Evolutionary conservation across 345 rosid genomes (phyloP), one percentile per base, ranked within the genome.

Genomic region (Populus nigra): DNA sequence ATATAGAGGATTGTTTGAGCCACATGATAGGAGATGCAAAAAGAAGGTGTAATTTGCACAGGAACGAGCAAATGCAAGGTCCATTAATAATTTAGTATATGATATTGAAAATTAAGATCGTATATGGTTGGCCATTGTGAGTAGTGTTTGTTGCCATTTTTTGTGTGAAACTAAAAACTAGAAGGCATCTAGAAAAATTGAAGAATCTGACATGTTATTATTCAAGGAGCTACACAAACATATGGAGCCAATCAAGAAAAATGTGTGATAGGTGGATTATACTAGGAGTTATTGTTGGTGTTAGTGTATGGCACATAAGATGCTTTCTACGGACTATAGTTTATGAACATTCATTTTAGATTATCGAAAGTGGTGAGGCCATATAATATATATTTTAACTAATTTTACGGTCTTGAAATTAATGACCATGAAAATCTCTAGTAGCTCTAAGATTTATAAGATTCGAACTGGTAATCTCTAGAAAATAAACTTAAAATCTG

Each of bases 41-140:
- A 29, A 1, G 31, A 29, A 1, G 31, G 31, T 29, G 31, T 29
- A 29, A 29, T 29, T 29, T 29, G 31, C 31, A 29, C 31, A 16
- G 57, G n/a, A 50, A 17, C 57, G 5, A 17, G 31, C 78, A 95
- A 87, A 80, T 95, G 99, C 91, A 91, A 85, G 91, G 82, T 94
- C 80, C 88, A 89, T 25, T 25, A 25, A 25, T 25, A 25, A 25
- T 25, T 59, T 74, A 78, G 57, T 72, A 43, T 33, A 18, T 29
- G 31, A 29, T 77, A 61, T 45, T 68, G 65, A 15, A 57, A 25
- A 18, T 25, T 18, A 5, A 77, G 61, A 4, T 45, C 41, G 31
- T 35, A 23, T 13, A 41, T 16, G 72, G 36, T 45, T 59, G 43
- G 35, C 71, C 36, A 41, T 27, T 11, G 5, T 33, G 5, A 43